Base-by-base conservation (phyloP, 768 basidiomycete genomes). In the Gyrodon lividus region DNA sequence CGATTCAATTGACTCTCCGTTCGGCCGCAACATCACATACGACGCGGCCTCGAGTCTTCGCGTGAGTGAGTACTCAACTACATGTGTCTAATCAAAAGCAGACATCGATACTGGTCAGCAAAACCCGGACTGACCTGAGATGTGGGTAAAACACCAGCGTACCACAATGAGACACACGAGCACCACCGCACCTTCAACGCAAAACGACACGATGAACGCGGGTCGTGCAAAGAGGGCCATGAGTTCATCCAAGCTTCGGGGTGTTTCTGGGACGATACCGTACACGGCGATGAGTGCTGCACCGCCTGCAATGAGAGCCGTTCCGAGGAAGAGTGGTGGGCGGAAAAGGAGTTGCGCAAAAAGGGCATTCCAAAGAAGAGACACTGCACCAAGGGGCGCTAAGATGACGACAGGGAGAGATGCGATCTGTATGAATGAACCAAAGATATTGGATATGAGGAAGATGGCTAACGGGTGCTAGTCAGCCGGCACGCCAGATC, bases 381-480 rank as follows among this genome's bases (percentile, higher is more conserved):
- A 92, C 26, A 95, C 89, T 0, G 93, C 94, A 10, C 94, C 94
- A 4, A 98, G 78, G 0, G 94, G 94, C 0, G 93, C 94, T 46
- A 98, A 86, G 50, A 98, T 91, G 53, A 96, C 93, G 57, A 98
- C 91, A 3, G 94, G 93, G 12, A 98, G 81, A 2, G 92, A 89
- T 8, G 92, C 92, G 37, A 98, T 92, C 72, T 96, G 94, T 58
- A 96, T 88, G 33, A 95, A 70, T 2, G 92, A 93, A 6, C 92
- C 90, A 43, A 94, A 72, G 52, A 95, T 72, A 69, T 97, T 97
- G 45, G 92, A 92, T 26, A 85, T 83, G 51, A 95, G 83, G 76
- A 93, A 95, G 64, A 93, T 82, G 48, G 74, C 74, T 76, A 59
- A 13, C 40, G 30, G 35, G 41, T 46, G 30, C 35, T 31, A 46